phyloP scores from a whole-genome alignment of 2,329 filamentous ascomycete species.

The Aspergillus carbonarius region DNA sequence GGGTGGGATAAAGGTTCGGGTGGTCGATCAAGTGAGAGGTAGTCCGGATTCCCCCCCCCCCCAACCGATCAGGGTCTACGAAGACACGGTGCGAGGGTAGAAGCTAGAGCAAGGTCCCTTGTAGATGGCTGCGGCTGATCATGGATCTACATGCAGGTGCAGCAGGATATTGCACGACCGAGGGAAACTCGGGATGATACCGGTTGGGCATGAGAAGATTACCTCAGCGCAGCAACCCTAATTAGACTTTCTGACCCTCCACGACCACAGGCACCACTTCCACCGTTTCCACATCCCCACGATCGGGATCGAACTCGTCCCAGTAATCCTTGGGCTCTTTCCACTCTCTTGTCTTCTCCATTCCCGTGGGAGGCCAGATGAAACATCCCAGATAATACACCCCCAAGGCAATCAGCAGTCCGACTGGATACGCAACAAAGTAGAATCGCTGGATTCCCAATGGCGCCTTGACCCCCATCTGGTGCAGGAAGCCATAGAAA shows the following conservation, averaged over 20 bases:
- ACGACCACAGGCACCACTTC: not conserved
- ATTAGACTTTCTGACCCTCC: not conserved
- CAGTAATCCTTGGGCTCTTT: conserved; percentile 40
- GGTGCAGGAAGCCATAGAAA: conserved; percentile 44
- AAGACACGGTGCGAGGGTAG: not conserved
- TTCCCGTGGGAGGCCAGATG: conserved; percentile 4
- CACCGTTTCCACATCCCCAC: not conserved
- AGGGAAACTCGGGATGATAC: not conserved
- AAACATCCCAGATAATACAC: conserved; percentile 18
- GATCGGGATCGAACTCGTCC: conserved; percentile 18
- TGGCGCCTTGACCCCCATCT: conserved; percentile 39
- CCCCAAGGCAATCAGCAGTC: conserved; percentile 36
- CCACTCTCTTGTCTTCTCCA: conserved; percentile 26
- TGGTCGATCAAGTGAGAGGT: not conserved
- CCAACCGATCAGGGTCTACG: not conserved
- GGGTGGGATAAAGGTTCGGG: not conserved
- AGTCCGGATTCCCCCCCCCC: not conserved
- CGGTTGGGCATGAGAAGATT: no score
- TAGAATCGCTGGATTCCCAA: conserved; percentile 47
- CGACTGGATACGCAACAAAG: conserved; percentile 57
- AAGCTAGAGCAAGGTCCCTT: not conserved
- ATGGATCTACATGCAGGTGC: not conserved
- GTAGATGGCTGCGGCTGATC: not conserved
- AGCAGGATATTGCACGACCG: not conserved
- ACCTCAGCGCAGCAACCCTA: not conserved